A percentile compares a stretch with the other conserved stretches of the same genome.
phyloP scores from a whole-genome alignment of 441 rosid species.

The Iberis amara region DNA sequence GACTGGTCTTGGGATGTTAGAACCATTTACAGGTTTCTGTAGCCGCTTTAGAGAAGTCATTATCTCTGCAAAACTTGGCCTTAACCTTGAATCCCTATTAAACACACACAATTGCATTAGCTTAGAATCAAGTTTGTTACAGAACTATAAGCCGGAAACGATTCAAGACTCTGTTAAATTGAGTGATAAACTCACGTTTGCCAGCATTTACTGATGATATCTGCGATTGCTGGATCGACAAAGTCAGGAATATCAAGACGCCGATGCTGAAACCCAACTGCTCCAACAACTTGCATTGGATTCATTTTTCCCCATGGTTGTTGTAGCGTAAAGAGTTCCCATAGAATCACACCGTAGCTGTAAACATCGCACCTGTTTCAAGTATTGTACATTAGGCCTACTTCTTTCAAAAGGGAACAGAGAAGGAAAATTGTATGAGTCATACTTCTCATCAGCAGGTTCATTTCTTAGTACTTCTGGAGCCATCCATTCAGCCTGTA shows the following conservation, averaged over 20 bases:
- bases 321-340: constrained; percentile 79
- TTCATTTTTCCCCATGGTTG: constrained; percentile 99
- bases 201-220: constrained; percentile 79
- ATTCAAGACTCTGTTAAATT: not conserved
- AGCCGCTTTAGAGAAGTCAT: constrained; percentile 80
- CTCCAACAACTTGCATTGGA: constrained; percentile 99
- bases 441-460: constrained; percentile 93
- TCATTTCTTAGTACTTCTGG: constrained; percentile 97
- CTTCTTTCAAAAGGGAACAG: not conserved
- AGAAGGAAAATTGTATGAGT: not conserved
- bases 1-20: constrained; percentile 45
- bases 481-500: constrained; percentile 99
- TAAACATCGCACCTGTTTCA: constrained; percentile 82
- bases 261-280: constrained; percentile 97
- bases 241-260: constrained; percentile 78
- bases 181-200: constrained; percentile 68
- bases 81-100: constrained; percentile 68
- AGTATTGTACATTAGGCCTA: constrained; percentile 10
- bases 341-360: constrained; percentile 88
- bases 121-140: constrained; percentile 13
- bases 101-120: constrained; percentile 13
- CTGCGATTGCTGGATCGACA: constrained; percentile 72
- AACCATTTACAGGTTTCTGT: constrained; percentile 65
- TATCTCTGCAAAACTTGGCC: constrained; percentile 90
- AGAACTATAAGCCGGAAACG: not conserved